Conservation (phyloP, 2,329 filamentous ascomycete species). For the Calonectria crousiana region DNA sequence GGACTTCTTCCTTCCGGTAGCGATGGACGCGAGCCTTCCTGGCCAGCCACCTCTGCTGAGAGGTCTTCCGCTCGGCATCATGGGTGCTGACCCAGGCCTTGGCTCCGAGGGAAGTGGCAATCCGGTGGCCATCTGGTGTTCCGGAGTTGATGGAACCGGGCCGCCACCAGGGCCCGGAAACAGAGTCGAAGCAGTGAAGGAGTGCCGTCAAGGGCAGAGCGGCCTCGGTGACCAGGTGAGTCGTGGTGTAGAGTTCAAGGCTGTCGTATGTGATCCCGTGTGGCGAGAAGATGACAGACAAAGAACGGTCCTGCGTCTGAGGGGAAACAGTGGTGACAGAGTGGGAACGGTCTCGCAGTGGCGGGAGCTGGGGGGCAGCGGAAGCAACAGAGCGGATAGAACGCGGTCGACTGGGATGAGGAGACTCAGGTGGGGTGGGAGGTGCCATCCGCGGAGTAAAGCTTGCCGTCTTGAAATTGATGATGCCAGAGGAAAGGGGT, state of each 20-base stretch:
- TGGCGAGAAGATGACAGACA: constrained; percentile 74
- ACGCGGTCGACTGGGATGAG: constrained; percentile 29
- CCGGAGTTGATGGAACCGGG: constrained; percentile 70
- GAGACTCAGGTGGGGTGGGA: constrained; percentile 53
- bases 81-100: constrained; percentile 72
- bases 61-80: constrained; percentile 69
- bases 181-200: constrained; percentile 72
- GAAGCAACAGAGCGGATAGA: constrained; percentile 52
- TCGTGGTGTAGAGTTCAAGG: constrained; percentile 67
- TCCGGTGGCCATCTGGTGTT: constrained; percentile 67
- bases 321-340: constrained; percentile 52
- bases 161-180: constrained; percentile 71
- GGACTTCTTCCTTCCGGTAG: constrained; percentile 60
- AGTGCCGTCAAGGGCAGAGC: constrained; percentile 73
- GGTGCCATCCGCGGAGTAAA: constrained; percentile 37
- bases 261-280: constrained; percentile 69
- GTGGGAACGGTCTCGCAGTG: constrained; percentile 28
- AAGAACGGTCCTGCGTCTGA: constrained; percentile 55
- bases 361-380: constrained; percentile 41
- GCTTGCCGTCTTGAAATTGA: constrained; percentile 17
- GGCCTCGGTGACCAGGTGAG: constrained; percentile 66
- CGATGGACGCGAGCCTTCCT: constrained; percentile 61
- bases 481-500: constrained; percentile 14
- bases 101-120: constrained; percentile 65
- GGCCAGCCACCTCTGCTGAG: constrained; percentile 59